Base-by-base conservation (phyloP, 1,139 yeast species). In the Suhomyces bribrorum region DNA sequence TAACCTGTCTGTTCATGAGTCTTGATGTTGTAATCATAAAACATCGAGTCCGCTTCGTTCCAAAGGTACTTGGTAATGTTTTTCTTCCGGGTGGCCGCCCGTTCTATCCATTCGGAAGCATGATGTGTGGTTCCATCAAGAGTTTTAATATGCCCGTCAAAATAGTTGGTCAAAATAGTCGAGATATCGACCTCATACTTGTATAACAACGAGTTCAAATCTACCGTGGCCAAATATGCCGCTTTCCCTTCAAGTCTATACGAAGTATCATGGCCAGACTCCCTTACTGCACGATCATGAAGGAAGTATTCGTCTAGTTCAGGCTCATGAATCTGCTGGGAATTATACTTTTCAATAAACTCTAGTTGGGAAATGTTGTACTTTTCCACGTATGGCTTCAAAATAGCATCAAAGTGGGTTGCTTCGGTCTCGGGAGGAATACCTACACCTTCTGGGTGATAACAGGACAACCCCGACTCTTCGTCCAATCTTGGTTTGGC, bases 391-490 rank as follows among this genome's bases (percentile, higher is more conserved):
- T 75, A 89, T 5, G 94, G 90, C 40, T 65, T 59, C 50, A 94
- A 69, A 16, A 89, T 75, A 7, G 86, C 75, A 50, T 80, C 77
- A 56, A 92, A 92, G 66, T 94, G 98, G 5, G 88, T 80, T 0
- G 94, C 72, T 61, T 92, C 99, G 2, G 97, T 90, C 61, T 92
- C 99, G 7, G 97, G 97, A 5, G 98, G 98, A 31, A 92, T 79
- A 14, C 97, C 97, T 24, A 76, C 51, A 26, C 97, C 97, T 41
- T 78, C 85, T 0, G 98, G 97, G 52, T 87, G 88, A 59, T 88
- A 94, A 48, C 96, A 81, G 0, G 97, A 89, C 36, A 92, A 68
- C 0, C 96, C 96, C 0, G 97, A 81, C n/a, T 55, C 66, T 12
- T 65, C 66, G 55, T 92, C 97, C 23, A 78, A 63, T 43, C 98